A percentile compares a stretch with the other conserved stretches of the same genome.
These are phyloP conservation scores for Vitis hybrid DNA, from an alignment of 177 flowering plant genomes.

Conservation along the genomic window DNA sequence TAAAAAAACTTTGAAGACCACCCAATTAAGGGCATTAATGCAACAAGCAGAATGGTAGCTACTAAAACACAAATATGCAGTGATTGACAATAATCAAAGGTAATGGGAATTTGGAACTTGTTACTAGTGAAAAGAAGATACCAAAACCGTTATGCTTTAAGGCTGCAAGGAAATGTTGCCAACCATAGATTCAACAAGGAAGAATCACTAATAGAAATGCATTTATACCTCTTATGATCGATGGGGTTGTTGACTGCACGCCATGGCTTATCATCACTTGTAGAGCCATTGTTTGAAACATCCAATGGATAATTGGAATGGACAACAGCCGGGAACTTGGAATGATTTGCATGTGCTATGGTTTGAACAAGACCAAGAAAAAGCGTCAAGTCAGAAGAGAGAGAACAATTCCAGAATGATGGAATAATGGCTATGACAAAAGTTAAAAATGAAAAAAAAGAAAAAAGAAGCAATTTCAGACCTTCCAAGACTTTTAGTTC, in stretches of 20 bases:
- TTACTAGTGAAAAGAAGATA: too few relatives aligned
- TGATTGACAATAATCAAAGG: too few relatives aligned
- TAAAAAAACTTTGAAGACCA: too few relatives aligned
- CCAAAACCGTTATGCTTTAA: too few relatives aligned
- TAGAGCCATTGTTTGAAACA: slow-evolving; percentile 41
- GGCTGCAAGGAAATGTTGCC: too few relatives aligned
- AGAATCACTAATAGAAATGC: too few relatives aligned
- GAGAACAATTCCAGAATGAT: neutral
- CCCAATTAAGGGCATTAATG: too few relatives aligned
- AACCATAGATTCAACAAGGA: too few relatives aligned
- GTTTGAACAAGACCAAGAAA: neutral
- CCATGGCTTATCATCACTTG: slow-evolving; percentile 40
- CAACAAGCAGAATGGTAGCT: too few relatives aligned
- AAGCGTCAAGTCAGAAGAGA: neutral
- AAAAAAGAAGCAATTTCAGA: neutral
- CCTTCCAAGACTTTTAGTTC: slow-evolving; percentile 30
- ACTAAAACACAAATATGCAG: too few relatives aligned
- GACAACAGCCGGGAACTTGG: slow-evolving; percentile 32
- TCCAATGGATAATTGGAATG: slow-evolving; percentile 36
- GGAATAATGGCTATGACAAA: neutral
- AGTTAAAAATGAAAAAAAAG: neutral
- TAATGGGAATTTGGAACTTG: too few relatives aligned
- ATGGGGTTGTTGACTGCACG: slow-evolving; percentile 29
- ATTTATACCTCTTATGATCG: slow-evolving; percentile 60
- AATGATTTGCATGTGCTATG: slow-evolving; percentile 15